Base-by-base conservation (phyloP, 2,329 filamentous ascomycete species). In the Aspergillus sp. region DNA sequence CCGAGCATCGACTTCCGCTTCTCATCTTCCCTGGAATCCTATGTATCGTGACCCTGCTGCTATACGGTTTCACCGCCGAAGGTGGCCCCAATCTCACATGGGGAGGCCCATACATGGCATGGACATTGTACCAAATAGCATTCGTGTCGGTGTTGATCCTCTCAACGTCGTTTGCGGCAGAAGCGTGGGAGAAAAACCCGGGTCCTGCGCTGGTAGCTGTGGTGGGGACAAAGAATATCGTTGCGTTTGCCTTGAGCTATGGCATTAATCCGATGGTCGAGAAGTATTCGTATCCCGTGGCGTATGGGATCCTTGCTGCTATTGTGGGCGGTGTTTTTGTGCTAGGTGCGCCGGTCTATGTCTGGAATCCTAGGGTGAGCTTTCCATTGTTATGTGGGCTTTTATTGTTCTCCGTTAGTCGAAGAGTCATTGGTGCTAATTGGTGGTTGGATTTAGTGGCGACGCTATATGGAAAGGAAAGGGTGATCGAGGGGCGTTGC, bases 1-100 rank as follows among this genome's bases (percentile, higher is more conserved):
- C 75, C 0, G 75, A 78, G 56, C 70, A 77, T 55, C 68, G 71
- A 2, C 66, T 78, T 1, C 59, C 75, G 10, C 65, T 71, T 3
- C 65, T 77, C 6, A 67, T 75, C 1, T 54, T 72, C 12, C 73
- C 73, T 1, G 69, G 70, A 3, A 62, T 76, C 14, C 61, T 77
- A 2, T 69, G 64, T 0, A 63, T 72, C 0, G 63, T 71, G 6
- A 68, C 70, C 6, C 63, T 75, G 6, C 39, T 74, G 0, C 60
- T 77, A 5, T 74, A 75, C 55, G 71, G 70, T 1, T 64, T 70
- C 47, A 73, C 73, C 0, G 73, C 73, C 1, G 56, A 65, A 55
- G 45, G 61, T 3, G 32, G 32, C 32, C 11, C 11, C 52, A 52
- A 63, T 42, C 49, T 65, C 14, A 65, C 66, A 5, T 73, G 68